Conservation (phyloP, 352 stramenopile genomes). For the Pythium apleroticum region DNA sequence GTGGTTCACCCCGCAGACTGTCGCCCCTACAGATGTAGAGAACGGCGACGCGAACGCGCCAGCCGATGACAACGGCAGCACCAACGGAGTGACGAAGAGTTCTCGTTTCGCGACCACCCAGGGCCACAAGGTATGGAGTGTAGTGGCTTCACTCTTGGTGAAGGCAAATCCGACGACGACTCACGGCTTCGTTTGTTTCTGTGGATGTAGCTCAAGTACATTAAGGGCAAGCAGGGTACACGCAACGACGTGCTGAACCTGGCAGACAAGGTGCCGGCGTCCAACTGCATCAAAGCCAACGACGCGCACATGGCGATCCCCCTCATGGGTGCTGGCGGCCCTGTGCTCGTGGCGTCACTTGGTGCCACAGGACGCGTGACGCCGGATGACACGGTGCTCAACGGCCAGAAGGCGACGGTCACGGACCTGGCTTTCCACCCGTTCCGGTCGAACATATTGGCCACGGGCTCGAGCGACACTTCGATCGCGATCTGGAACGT, state of each 20-base stretch:
- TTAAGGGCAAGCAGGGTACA: constrained; percentile 57
- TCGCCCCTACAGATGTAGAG: not conserved
- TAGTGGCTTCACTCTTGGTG: not conserved
- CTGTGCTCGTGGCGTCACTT: constrained; percentile 59
- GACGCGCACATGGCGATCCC: constrained; percentile 56
- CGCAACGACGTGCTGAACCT: constrained; percentile 63
- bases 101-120: constrained; percentile 57
- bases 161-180: no score
- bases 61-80: not conserved
- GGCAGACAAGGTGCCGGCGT: constrained; percentile 40
- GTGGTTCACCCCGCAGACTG: constrained; percentile 22
- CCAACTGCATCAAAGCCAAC: constrained; percentile 56
- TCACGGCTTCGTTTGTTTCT: not conserved
- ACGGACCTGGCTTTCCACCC: constrained; percentile 62
- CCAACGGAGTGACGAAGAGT: constrained; percentile 7
- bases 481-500: constrained; percentile 63
- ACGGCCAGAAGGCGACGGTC: constrained; percentile 69
- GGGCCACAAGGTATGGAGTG: constrained; percentile 55
- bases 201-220: constrained; percentile 57
- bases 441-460: constrained; percentile 54
- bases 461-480: constrained; percentile 54
- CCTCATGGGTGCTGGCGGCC: constrained; percentile 55
- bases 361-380: constrained; percentile 48
- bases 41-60: not conserved
- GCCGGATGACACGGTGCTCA: constrained; percentile 39